Base-by-base conservation (phyloP, 1,284 basidiomycete genomes). In the Cyathus pygmaeus region DNA sequence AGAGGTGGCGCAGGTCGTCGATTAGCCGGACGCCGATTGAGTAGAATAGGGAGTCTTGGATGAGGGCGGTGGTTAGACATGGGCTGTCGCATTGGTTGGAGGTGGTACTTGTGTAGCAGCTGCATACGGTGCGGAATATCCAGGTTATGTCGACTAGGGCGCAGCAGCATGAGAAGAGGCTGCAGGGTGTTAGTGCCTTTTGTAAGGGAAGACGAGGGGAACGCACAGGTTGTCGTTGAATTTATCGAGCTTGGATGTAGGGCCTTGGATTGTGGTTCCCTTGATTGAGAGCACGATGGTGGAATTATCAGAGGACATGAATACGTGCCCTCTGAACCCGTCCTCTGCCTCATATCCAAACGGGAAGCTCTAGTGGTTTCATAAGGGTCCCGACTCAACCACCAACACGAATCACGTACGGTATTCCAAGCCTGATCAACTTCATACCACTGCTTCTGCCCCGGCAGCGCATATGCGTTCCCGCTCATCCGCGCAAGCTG, bases 161-260 rank as follows among this genome's bases (percentile, higher is more conserved):
- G 71, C 98, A 99, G 77, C 98, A 99, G 81, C 98, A 99, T 0
- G 96, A 98, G 79, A 98, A 99, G 24, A 99, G 81, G 24, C 81
- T 82, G 52, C 19, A 36, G 24, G 57, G 30, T 53, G 31, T 57
- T 53, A 41, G 11, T 26, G 54, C 27, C 17, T n/a, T 29, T 21
- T 36, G 13, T 30, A 52, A 29, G 39, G 5, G 27, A 21, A 27
- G 17, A 59, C 30, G 41, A 31, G 51, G n/a, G 23, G 41, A 31
- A 67, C 69, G 9, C 56, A 81, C 65, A 98, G 80, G 71, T 99
- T 99, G 79, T 99, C 98, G 72, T 99, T 99, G 71, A 92, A 90
- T 82, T 97, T 98, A 81, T 99, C 97, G 73, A 94, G 92, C 76
- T 91, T 93, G 62, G 92, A 93, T 2, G 95, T 94, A 24, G 95